phyloP scores from a whole-genome alignment of 768 basidiomycete species.

The Rickenella mellea region DNA sequence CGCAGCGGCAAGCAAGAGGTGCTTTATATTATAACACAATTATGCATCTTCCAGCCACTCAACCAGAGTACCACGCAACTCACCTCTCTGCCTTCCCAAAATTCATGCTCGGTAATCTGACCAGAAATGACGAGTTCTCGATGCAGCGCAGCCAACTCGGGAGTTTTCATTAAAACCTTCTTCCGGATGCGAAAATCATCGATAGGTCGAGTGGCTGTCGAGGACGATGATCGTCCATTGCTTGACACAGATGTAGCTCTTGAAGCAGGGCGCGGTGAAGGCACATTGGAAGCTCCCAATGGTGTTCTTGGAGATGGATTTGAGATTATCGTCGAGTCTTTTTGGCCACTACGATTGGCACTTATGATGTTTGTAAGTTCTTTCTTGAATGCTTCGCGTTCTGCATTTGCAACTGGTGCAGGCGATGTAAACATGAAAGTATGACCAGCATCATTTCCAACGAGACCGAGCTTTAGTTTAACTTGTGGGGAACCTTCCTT shows the following conservation, averaged over 20 bases:
- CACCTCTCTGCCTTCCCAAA: constrained; percentile 96
- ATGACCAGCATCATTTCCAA: constrained; percentile 63
- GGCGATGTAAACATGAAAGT: constrained; percentile 77
- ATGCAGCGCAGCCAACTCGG: constrained; percentile 74
- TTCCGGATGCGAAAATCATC: constrained; percentile 69
- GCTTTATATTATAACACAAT: constrained; percentile 33
- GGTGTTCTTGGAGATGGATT: constrained; percentile 20
- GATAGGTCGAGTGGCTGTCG: constrained; percentile 48
- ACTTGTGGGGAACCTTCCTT: constrained; percentile 78
- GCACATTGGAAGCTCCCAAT: constrained; percentile 8
- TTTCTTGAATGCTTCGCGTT: constrained; percentile 77
- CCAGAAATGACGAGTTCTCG: constrained; percentile 79
- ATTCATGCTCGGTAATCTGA: constrained; percentile 86
- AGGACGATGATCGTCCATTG: constrained; percentile 40
- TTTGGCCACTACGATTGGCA: constrained; percentile 44
- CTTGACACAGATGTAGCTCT: constrained; percentile 57
- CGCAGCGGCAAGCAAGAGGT: constrained; percentile 67
- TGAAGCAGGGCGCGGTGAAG: constrained; percentile 26
- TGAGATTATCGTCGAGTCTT: constrained; percentile 9
- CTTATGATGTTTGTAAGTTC: constrained; percentile 72
- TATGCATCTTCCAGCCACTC: constrained; percentile 12
- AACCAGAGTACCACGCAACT: constrained; percentile 10
- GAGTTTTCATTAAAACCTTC: constrained; percentile 67
- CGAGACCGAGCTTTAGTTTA: constrained; percentile 62
- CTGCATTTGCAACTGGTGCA: constrained; percentile 48